phyloP scores from a whole-genome alignment of 192 early-diverging fungal species.

The Podila epicladia region DNA sequence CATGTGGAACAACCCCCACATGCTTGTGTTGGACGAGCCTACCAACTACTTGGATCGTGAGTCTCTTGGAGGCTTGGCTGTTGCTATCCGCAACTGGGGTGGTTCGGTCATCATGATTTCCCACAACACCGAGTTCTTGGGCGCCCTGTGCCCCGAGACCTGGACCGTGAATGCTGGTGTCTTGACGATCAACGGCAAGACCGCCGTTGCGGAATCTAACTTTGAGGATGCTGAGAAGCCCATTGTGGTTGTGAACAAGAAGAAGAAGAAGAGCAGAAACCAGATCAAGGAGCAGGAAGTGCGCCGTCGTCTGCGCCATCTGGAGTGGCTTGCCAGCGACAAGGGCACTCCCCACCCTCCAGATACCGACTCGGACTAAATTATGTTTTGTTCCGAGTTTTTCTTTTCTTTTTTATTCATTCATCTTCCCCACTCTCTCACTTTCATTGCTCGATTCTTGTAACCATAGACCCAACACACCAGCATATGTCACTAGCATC shows the following conservation, averaged over 20 bases:
- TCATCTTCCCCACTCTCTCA: not conserved
- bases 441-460: not conserved
- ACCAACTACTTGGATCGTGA: slow-evolving; percentile 82
- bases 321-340: slow-evolving; percentile 60
- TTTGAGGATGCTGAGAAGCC: slow-evolving; percentile 52
- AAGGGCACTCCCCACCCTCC: slow-evolving; percentile 48
- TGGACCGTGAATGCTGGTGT: slow-evolving; percentile 76
- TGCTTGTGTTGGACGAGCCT: slow-evolving; percentile 80
- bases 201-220: slow-evolving; percentile 52
- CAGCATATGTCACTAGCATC: not conserved
- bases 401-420: not conserved
- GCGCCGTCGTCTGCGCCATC: slow-evolving; percentile 60
- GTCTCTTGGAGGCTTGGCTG: slow-evolving; percentile 79
- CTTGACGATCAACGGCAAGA: slow-evolving; percentile 54
- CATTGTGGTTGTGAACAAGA: slow-evolving; percentile 61
- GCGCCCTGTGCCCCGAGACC: slow-evolving; percentile 75
- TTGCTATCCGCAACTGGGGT: slow-evolving; percentile 77
- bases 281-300: slow-evolving; percentile 60
- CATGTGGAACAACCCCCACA: slow-evolving; percentile 77
- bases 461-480: slow-evolving; percentile 1
- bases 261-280: slow-evolving; percentile 68
- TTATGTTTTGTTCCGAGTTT: not conserved
- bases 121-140: slow-evolving; percentile 82
- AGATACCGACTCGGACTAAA: slow-evolving; percentile 47
- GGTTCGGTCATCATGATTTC: slow-evolving; percentile 87